Base-by-base conservation (phyloP, 2,329 filamentous ascomycete genomes). In the Drechslerella dactyloides region DNA sequence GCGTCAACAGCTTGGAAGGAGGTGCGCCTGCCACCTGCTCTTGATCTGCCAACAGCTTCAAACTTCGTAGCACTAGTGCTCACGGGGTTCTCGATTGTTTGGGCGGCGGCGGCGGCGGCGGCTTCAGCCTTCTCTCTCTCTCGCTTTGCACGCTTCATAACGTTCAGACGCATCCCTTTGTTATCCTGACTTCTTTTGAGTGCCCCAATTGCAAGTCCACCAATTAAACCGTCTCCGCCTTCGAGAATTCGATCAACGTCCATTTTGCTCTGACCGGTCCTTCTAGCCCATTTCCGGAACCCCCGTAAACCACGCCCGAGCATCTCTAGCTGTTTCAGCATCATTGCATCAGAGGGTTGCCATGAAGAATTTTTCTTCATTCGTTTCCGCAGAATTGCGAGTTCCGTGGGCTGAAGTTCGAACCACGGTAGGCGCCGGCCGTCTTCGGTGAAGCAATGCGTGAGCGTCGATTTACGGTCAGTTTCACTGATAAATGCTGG, bases 331-430 rank as follows among this genome's bases (percentile, higher is more conserved):
- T 93, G 90, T 30, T 90, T 84, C 15, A 89, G 86, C 74, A 93
- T 90, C 90, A 94, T 94, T 0, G 90, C 93, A 76, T 91, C 89
- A 74, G 89, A 93, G 0, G 90, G 90, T 1, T 86, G 87, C 90
- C 90, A 94, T 2, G 90, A 88, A 0, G 90, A 89, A 77, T 94
- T 94, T 83, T 94, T 94, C 84, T 94, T 94, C 90, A 94, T 94
- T 17, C 89, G 85, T 80, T 94, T 94, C 70, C 90, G 83, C 6
- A 94, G 82, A 74, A 87, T 85, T 0, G 86, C 87, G 52, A 89
- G 81, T 77, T 89, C 87, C 17, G 63, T 42, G 13, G 74, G 74
- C 30, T 63, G 54, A 61, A 75, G 69, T 73, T 76, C 53, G 64
- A 75, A 24, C 74, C 74, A 64, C 56, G 75, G 78, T 76, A 73